Evolutionary conservation across 2,329 filamentous ascomycete species (phyloP).

Genomic region (Pestalotiopsis sp.): DNA sequence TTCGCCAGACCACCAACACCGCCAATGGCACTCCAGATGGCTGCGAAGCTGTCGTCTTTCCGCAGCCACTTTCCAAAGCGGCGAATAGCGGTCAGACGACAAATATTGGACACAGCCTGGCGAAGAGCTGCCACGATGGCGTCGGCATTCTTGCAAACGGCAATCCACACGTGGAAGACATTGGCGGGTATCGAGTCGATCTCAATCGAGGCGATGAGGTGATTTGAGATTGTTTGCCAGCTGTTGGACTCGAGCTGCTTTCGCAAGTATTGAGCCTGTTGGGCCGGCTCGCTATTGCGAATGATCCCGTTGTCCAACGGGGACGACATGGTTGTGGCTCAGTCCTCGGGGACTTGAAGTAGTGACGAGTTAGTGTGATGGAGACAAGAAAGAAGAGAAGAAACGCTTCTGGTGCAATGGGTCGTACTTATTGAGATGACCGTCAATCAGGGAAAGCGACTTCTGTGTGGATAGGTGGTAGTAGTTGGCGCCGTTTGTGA

Average conservation of each 20-base stretch:
- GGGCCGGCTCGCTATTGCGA: background rate
- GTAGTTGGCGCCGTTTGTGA: background rate
- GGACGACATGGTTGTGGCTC: background rate
- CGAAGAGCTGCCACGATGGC: conserved; percentile 15
- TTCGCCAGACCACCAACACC: background rate
- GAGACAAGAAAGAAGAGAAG: no score
- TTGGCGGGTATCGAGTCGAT: conserved; percentile 17
- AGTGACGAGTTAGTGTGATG: no score
- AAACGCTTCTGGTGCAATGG: no score
- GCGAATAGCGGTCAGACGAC: conserved; percentile 17
- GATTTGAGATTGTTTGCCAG: conserved; percentile 11
- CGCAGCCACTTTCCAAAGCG: conserved; percentile 17
- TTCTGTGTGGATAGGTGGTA: background rate
- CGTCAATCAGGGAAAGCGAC: no score
- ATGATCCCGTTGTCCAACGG: conserved; percentile 4
- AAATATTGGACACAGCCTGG: conserved; percentile 16
- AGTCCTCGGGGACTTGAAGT: no score
- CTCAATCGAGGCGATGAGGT: conserved; percentile 13
- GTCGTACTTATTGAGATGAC: no score
- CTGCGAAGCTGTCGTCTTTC: conserved; percentile 7
- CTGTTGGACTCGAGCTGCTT: background rate
- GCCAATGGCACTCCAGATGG: conserved; percentile 10
- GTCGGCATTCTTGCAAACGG: conserved; percentile 16
- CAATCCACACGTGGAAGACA: conserved; percentile 20
- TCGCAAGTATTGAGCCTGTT: conserved; percentile 6